phyloP scores from a whole-genome alignment of 108 stramenopile genomes.

The Skeletonema costatum region DNA sequence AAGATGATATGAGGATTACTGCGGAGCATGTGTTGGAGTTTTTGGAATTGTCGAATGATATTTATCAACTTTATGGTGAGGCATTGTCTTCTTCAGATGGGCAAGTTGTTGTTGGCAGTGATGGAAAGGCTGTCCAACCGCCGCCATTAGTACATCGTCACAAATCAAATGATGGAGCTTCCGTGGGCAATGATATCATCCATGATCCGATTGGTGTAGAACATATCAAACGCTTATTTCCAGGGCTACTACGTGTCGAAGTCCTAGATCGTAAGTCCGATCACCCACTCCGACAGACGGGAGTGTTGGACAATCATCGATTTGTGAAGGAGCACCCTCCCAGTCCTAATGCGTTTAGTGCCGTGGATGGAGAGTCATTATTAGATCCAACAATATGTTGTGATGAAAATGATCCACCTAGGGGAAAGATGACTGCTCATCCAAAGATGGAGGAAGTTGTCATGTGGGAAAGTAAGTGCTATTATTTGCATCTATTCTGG shows the following conservation, averaged over 20 bases:
- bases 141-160: slow-evolving; percentile 12
- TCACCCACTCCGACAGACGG: slow-evolving; percentile 38
- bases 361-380: slow-evolving; percentile 5
- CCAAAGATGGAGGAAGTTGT: slow-evolving; percentile 55
- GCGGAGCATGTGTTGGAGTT: slow-evolving; percentile 65
- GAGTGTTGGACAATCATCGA: slow-evolving; percentile 10
- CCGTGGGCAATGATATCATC: slow-evolving; percentile 34
- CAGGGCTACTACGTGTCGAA: slow-evolving; percentile 77
- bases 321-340: slow-evolving; percentile 30
- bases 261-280: slow-evolving; percentile 48
- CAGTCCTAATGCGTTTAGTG: slow-evolving; percentile 10
- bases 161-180: slow-evolving; percentile 29
- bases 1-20: slow-evolving; percentile 74
- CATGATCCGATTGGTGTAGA: slow-evolving; percentile 51
- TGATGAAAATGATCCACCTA: slow-evolving; percentile 39
- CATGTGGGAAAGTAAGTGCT: slow-evolving; percentile 59
- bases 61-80: slow-evolving; percentile 42
- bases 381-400: slow-evolving; percentile 66
- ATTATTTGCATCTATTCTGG: too few species aligned
- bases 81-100: slow-evolving; percentile 24
- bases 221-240: slow-evolving; percentile 63
- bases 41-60: slow-evolving; percentile 50
- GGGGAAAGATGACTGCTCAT: slow-evolving; percentile 35
- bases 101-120: neutral
- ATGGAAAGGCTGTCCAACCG: neutral